These are phyloP conservation scores for Arabidopsis lyrata DNA, from an alignment of 441 rosid species.

Conservation along the genomic window DNA sequence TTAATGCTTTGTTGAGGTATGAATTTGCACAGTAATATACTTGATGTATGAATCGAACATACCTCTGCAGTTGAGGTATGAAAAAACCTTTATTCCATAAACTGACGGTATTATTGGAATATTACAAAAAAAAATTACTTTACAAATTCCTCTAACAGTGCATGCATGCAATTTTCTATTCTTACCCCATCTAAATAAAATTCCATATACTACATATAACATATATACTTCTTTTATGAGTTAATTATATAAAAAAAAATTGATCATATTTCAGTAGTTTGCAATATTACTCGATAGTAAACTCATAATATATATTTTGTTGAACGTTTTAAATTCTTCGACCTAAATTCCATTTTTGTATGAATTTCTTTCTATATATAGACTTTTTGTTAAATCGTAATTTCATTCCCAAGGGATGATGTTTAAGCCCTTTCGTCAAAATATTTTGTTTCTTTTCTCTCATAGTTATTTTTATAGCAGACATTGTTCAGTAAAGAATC, in stretches of 20 bases:
- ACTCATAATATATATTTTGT: not conserved
- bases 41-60: no score
- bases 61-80: no score
- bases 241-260: not conserved
- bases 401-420: not conserved
- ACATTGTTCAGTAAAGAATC: not conserved
- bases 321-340: not conserved
- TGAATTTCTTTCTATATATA: not conserved
- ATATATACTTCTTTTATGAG: not conserved
- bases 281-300: not conserved
- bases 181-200: not conserved
- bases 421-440: not conserved
- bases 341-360: not conserved
- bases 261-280: not conserved
- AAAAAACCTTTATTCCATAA: no score
- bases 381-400: not conserved
- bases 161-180: constrained; percentile 2
- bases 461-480: constrained; percentile 1
- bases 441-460: not conserved
- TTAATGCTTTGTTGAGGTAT: no score
- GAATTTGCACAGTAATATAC: no score
- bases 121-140: not conserved
- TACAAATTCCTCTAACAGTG: constrained; percentile 19
- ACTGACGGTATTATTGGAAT: not conserved
- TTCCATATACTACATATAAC: not conserved